Conservation (phyloP, 768 basidiomycete genomes). For the Agrocybe praecox region DNA sequence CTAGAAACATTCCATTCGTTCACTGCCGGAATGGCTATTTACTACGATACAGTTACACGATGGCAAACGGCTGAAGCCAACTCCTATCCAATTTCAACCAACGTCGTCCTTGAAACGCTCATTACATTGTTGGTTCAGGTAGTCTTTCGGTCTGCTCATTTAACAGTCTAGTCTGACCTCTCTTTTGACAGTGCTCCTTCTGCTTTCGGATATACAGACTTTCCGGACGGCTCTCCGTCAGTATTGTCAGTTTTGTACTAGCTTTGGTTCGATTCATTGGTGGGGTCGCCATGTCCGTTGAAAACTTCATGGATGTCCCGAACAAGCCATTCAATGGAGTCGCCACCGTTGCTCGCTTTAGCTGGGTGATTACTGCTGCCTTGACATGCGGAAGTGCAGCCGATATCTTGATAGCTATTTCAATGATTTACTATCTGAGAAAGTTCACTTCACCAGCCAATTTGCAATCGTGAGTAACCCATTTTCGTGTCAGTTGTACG, state of each 20-base stretch:
- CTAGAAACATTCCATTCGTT: constrained; percentile 17
- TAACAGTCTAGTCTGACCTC: background rate
- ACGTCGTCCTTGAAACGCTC: constrained; percentile 9
- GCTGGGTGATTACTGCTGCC: constrained; percentile 12
- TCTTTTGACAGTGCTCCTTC: constrained; percentile 12
- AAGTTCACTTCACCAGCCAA: constrained; percentile 5
- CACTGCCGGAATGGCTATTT: constrained; percentile 11
- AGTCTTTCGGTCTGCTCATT: background rate
- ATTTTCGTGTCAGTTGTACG: background rate
- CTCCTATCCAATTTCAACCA: constrained; percentile 15
- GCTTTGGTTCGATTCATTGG: constrained; percentile 9
- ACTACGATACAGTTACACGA: constrained; percentile 17
- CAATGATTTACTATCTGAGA: constrained; percentile 8
- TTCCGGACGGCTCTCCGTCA: background rate
- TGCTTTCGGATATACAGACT: constrained; percentile 12
- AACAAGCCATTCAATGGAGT: constrained; percentile 10
- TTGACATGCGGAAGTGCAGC: background rate
- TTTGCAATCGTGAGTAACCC: constrained; percentile 5
- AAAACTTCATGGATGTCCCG: constrained; percentile 12
- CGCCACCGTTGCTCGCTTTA: constrained; percentile 3
- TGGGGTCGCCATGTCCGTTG: constrained; percentile 3
- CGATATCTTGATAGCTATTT: background rate
- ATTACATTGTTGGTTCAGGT: constrained; percentile 18
- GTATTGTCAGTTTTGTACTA: constrained; percentile 3
- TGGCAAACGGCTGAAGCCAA: constrained; percentile 12